These are phyloP conservation scores for Fagopyrum homotropicum DNA, from an alignment of 148 eudicot species.

Conservation along the genomic window DNA sequence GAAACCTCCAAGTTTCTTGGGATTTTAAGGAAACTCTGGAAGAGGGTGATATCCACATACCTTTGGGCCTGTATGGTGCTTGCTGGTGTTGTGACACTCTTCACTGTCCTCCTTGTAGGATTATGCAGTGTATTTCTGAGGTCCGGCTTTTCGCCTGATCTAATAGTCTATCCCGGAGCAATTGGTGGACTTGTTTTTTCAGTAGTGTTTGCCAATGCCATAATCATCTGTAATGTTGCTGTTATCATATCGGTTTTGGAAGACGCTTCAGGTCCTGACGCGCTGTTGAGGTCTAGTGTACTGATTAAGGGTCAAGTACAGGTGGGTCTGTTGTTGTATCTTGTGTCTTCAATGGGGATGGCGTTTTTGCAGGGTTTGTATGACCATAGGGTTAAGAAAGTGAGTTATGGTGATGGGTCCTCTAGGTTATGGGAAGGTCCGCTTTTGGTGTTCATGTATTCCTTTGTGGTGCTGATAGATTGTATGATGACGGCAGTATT, in stretches of 20 bases:
- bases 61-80: constrained; percentile 62
- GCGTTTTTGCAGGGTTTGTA: constrained; percentile 78
- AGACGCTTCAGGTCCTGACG: constrained; percentile 37
- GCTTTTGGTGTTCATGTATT: constrained; percentile 81
- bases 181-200: constrained; percentile 34
- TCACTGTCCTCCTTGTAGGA: constrained; percentile 46
- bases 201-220: constrained; percentile 36
- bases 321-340: constrained; percentile 82
- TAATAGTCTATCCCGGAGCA: constrained; percentile 38
- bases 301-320: constrained; percentile 41
- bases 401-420: constrained; percentile 88
- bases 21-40: constrained; percentile 63
- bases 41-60: constrained; percentile 54
- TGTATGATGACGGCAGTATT: constrained; percentile 86
- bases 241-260: constrained; percentile 39
- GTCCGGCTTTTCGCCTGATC: constrained; percentile 47
- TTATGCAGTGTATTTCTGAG: constrained; percentile 49
- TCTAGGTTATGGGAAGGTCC: constrained; percentile 96
- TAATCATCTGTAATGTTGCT: constrained; percentile 33
- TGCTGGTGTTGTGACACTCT: constrained; percentile 53
- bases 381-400: constrained; percentile 85
- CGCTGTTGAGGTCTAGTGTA: constrained; percentile 31
- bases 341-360: constrained; percentile 78
- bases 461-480: constrained; percentile 80
- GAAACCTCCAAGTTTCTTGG: constrained; percentile 47